phyloP scores from a whole-genome alignment of 345 rosid genomes.

The Eucalyptus grandis region DNA sequence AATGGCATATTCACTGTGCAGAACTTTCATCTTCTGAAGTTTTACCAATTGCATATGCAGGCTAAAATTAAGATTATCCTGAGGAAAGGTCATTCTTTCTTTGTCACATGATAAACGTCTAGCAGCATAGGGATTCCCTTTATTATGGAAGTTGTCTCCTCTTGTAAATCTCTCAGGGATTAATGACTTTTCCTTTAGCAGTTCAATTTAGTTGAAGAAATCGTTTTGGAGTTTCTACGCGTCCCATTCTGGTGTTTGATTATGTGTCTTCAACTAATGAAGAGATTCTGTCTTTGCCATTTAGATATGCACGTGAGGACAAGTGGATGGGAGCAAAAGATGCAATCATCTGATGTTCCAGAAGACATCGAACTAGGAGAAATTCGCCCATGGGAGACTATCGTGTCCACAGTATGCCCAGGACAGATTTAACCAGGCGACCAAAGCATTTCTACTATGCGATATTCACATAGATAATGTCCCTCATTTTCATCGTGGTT shows the following conservation, averaged over 20 bases:
- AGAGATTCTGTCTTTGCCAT: not conserved
- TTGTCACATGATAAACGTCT: not conserved
- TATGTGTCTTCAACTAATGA: not conserved
- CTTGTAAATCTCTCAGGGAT: not conserved
- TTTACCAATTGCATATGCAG: not conserved
- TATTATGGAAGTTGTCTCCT: not conserved
- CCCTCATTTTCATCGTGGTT: not conserved
- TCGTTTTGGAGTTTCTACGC: not conserved
- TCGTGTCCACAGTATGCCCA: slow-evolving; percentile 83
- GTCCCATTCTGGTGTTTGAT: not conserved
- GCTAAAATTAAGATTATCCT: not conserved
- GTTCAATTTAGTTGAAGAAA: not conserved
- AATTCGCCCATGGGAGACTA: slow-evolving; percentile 82
- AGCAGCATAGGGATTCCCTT: not conserved
- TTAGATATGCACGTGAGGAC: slow-evolving; percentile 29
- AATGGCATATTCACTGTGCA: not conserved
- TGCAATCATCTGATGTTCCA: slow-evolving; percentile 55
- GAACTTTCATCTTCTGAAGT: not conserved
- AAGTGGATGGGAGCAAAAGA: slow-evolving; percentile 90
- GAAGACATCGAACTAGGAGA: slow-evolving; percentile 85
- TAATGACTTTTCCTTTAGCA: not conserved
- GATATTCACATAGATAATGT: not conserved
- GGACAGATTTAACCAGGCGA: slow-evolving; percentile 84
- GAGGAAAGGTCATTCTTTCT: not conserved
- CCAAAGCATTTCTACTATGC: not conserved